Evolutionary conservation across 768 basidiomycete genomes (phyloP).

Genomic region (Lactarius pseudohatsudake): DNA sequence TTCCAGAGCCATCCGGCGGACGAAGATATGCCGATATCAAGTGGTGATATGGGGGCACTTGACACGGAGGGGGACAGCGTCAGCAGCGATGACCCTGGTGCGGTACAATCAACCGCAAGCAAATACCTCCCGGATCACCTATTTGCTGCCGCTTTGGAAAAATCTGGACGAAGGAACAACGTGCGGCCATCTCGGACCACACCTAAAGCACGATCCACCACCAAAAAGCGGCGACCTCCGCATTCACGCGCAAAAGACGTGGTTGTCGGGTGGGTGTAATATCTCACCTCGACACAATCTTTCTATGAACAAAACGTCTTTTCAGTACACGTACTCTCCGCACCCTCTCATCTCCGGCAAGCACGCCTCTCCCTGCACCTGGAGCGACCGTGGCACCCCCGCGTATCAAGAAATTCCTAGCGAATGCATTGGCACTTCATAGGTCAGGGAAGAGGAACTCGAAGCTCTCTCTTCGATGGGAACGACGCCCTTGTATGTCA

Average conservation of each 20-base stretch:
- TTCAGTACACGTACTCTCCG: conserved; percentile 26
- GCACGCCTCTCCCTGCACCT: neutral
- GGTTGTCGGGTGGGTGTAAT: conserved; percentile 25
- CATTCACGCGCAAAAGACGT: conserved; percentile 26
- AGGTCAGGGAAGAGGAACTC: conserved; percentile 2
- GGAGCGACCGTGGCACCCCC: conserved; percentile 16
- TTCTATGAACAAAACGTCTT: conserved; percentile 17
- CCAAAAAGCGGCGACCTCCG: conserved; percentile 8
- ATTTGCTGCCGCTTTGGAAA: conserved; percentile 22
- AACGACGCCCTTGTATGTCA: conserved; percentile 27
- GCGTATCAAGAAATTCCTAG: conserved; percentile 23
- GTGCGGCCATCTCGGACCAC: conserved; percentile 1
- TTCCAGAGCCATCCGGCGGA: neutral
- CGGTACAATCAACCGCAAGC: neutral
- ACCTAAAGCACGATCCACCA: conserved; percentile 11
- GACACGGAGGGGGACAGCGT: neutral
- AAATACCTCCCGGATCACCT: conserved; percentile 30
- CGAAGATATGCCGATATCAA: conserved; percentile 10
- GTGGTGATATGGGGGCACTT: conserved; percentile 8
- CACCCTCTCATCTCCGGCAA: conserved; percentile 21
- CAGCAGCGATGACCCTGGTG: neutral
- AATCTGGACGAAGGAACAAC: conserved; percentile 7
- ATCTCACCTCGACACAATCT: neutral
- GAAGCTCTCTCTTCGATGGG: conserved; percentile 20
- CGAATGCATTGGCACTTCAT: conserved; percentile 15